Evolutionary conservation across 345 rosid species (phyloP).

Genomic region (Iberis pinnata): DNA sequence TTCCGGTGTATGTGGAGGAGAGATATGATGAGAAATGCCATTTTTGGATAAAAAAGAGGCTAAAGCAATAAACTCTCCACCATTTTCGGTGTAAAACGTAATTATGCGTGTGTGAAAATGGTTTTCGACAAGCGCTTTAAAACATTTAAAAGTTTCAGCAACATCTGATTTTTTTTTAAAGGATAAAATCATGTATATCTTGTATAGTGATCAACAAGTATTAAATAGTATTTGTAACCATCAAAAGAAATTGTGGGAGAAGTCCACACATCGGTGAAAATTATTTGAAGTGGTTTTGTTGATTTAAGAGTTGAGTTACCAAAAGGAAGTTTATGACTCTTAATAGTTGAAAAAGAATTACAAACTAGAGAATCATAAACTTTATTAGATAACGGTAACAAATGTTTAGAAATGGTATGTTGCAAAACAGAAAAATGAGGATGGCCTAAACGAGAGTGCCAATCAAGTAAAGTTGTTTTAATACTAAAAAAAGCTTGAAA

Average conservation of each 20-base stretch:
- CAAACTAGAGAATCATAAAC: background rate
- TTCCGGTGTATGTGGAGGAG: background rate
- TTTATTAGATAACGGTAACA: background rate
- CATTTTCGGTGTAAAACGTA: background rate
- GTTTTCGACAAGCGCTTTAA: background rate
- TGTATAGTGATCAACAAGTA: background rate
- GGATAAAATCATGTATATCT: background rate
- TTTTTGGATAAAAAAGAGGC: background rate
- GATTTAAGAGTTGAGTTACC: background rate
- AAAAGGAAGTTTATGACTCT: background rate
- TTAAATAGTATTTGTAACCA: background rate
- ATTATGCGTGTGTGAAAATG: background rate
- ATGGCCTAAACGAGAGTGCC: background rate
- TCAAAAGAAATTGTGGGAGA: background rate
- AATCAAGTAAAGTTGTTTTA: background rate
- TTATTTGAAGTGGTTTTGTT: background rate
- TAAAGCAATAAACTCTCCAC: background rate
- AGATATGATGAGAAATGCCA: background rate
- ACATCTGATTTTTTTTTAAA: background rate
- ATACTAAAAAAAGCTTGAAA: background rate
- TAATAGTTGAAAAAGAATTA: background rate
- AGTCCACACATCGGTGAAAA: background rate
- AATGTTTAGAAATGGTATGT: background rate
- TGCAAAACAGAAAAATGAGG: background rate
- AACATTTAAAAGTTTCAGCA: background rate